Percentiles rank a stretch among this genome's conserved stretches.
Evolutionary conservation across 1,284 basidiomycete genomes (phyloP).

Genomic region (Agaricales sp.): DNA sequence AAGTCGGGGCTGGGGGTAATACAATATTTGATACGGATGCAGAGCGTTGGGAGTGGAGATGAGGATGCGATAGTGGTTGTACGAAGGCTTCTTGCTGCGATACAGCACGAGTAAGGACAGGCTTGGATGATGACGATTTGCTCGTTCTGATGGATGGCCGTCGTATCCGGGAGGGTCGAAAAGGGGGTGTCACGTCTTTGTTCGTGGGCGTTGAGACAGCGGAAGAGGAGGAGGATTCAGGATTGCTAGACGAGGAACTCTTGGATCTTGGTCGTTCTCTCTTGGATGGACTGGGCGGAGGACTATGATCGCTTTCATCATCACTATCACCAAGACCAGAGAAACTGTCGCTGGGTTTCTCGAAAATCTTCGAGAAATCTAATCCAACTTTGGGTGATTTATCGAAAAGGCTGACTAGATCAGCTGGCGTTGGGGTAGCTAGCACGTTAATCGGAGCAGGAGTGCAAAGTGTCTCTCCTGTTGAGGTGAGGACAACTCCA

Average conservation of each 20-base stretch:
- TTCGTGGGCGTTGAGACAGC: conserved; percentile 11
- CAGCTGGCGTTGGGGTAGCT: conserved; percentile 25
- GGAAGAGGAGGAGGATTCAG: conserved; percentile 8
- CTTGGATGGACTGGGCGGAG: conserved; percentile 26
- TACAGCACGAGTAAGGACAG: conserved; percentile 3
- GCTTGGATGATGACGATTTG: not conserved
- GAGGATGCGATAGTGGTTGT: conserved; percentile 30
- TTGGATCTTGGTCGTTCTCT: not conserved
- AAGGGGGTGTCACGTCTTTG: conserved; percentile 5
- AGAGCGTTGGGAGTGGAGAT: conserved; percentile 15
- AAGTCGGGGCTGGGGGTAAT: conserved; percentile 29
- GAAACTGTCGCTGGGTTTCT: conserved; percentile 15
- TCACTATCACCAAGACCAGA: conserved; percentile 29
- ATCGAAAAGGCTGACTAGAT: conserved; percentile 52
- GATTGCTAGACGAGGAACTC: conserved; percentile 14
- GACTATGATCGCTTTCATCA: conserved; percentile 20
- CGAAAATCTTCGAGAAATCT: conserved; percentile 67
- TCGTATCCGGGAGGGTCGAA: conserved; percentile 29
- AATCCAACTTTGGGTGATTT: conserved; percentile 56
- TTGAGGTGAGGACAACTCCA: conserved; percentile 66
- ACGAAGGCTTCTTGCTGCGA: not conserved
- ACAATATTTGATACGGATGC: not conserved
- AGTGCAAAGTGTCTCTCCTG: conserved; percentile 59
- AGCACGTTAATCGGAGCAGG: conserved; percentile 27
- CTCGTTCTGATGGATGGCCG: conserved; percentile 25